phyloP scores from a whole-genome alignment of 2,329 filamentous ascomycete species.

The Microdochium paspali region DNA sequence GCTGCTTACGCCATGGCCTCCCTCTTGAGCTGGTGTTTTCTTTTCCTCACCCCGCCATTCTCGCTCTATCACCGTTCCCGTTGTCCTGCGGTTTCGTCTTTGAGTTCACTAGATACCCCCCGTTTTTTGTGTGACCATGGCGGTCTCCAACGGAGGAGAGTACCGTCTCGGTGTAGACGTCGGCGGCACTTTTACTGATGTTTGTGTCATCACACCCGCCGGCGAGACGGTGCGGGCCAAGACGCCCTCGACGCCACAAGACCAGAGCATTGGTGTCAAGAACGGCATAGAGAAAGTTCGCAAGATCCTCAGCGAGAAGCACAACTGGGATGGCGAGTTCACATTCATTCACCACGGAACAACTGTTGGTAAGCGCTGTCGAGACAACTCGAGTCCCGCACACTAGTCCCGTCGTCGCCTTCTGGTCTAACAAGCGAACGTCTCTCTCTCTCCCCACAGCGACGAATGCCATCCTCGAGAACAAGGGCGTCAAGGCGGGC shows the following conservation, averaged over 20 bases:
- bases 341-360: slow-evolving; percentile 39
- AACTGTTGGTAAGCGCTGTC: slow-evolving; percentile 26
- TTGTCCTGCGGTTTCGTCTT: background rate
- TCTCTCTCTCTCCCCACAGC: slow-evolving; percentile 9
- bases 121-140: slow-evolving; percentile 3
- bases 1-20: background rate
- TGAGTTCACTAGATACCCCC: background rate
- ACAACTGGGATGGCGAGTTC: slow-evolving; percentile 32
- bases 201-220: slow-evolving; percentile 33
- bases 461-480: slow-evolving; percentile 39
- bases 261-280: slow-evolving; percentile 36
- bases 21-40: background rate
- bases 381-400: too few species aligned
- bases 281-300: slow-evolving; percentile 32
- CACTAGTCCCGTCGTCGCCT: too few species aligned
- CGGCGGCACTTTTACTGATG: slow-evolving; percentile 34
- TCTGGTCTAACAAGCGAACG: background rate
- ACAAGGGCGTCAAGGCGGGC: slow-evolving; percentile 35
- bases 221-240: slow-evolving; percentile 33
- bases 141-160: slow-evolving; percentile 3
- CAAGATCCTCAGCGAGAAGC: slow-evolving; percentile 23
- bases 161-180: slow-evolving; percentile 16
- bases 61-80: background rate
- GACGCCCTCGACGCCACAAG: slow-evolving; percentile 30
- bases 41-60: background rate